Evolutionary conservation across 305 asterid genomes (phyloP).

Genomic region (Euphrasia arctica): DNA sequence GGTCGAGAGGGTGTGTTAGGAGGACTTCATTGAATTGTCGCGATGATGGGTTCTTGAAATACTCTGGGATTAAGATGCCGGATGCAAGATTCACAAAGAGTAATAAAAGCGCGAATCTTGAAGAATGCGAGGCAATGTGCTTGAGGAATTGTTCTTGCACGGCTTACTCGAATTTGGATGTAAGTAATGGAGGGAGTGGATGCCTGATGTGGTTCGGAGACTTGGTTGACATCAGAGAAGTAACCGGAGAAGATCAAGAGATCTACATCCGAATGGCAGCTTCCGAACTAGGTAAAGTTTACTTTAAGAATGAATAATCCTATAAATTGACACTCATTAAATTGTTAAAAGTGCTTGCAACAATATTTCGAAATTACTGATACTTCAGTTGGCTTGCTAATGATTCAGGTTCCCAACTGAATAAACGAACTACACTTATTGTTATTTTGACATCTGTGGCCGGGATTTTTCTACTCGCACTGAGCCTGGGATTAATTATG

Average conservation of each 20-base stretch:
- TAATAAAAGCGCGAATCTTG: conserved; percentile 25
- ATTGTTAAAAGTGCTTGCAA: neutral
- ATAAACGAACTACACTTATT: neutral
- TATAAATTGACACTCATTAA: neutral
- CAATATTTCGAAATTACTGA: too few species aligned
- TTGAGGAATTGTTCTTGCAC: conserved; percentile 33
- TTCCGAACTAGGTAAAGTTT: conserved; percentile 5
- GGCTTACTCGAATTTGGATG: conserved; percentile 37
- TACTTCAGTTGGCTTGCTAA: neutral
- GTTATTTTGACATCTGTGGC: neutral
- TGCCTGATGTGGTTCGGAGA: conserved; percentile 31
- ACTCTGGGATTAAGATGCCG: conserved; percentile 33
- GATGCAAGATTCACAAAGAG: conserved; percentile 26
- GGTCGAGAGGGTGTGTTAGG: conserved; percentile 34
- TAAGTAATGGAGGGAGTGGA: conserved; percentile 37
- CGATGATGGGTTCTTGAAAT: conserved; percentile 31
- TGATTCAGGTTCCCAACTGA: conserved; percentile 11
- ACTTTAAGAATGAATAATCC: neutral
- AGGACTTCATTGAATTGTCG: conserved; percentile 28
- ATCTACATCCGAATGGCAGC: conserved; percentile 7
- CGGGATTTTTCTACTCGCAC: conserved; percentile 8
- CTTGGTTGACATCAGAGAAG: neutral
- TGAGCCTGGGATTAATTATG: conserved; percentile 7
- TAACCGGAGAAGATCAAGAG: neutral
- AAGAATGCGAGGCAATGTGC: conserved; percentile 32